Conservation (phyloP, 2,329 filamentous ascomycete genomes). For the Penicillium sp. region DNA sequence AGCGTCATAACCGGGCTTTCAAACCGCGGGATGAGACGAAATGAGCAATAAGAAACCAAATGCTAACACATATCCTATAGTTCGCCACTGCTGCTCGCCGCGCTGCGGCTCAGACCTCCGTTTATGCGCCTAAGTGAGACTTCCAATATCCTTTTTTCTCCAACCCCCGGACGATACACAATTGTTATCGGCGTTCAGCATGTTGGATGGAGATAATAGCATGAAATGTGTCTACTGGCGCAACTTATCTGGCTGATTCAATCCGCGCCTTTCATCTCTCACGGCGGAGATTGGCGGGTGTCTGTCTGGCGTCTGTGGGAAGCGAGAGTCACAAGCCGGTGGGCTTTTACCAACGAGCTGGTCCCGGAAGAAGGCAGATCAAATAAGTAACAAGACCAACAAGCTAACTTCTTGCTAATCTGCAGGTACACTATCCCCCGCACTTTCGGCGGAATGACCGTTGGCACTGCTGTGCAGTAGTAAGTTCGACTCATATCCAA, state of each 20-base stretch:
- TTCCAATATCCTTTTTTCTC: constrained; percentile 1
- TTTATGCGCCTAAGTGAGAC: constrained; percentile 58
- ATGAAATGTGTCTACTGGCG: neutral
- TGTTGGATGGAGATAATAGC: neutral
- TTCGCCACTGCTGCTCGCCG: constrained; percentile 39
- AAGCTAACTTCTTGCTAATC: constrained; percentile 4
- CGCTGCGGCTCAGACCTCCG: constrained; percentile 49
- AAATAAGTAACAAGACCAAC: neutral
- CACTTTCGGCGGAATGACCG: constrained; percentile 52
- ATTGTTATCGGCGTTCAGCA: neutral
- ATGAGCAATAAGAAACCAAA: neutral
- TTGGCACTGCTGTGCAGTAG: constrained; percentile 44
- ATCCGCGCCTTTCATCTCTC: neutral
- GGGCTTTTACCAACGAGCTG: neutral
- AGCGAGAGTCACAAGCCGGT: neutral
- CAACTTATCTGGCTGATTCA: neutral
- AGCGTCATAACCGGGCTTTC: constrained; percentile 5
- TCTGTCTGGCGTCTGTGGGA: neutral
- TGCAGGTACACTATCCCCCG: constrained; percentile 51
- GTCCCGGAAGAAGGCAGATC: neutral
- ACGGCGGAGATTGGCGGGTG: neutral
- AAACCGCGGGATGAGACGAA: constrained; percentile 15
- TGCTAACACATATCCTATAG: constrained; percentile 26
- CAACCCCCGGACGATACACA: neutral
- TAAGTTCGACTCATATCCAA: constrained; percentile 36